Conservation (phyloP, 1,284 basidiomycete species). For the Malassezia vespertilionis region DNA sequence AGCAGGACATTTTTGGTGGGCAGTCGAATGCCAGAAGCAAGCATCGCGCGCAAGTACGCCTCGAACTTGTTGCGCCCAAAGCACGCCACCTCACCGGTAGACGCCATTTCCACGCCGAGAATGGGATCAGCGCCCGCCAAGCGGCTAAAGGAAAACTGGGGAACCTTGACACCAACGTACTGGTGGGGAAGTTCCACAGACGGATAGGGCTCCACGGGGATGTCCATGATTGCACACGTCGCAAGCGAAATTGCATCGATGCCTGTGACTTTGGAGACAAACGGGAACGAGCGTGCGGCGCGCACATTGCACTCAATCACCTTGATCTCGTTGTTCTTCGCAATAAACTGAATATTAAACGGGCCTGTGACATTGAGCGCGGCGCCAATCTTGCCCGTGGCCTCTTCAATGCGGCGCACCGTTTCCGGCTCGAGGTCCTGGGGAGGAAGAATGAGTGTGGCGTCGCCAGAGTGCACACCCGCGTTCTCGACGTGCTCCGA, state of each 20-base stretch:
- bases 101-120: constrained; percentile 99
- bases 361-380: constrained; percentile 91
- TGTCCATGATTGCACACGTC: constrained; percentile 89
- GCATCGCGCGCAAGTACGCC: constrained; percentile 90
- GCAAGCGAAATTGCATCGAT: constrained; percentile 96
- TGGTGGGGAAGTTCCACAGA: constrained; percentile 72
- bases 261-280: constrained; percentile 95
- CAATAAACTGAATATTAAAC: constrained; percentile 99
- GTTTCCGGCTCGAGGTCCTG: constrained; percentile 95
- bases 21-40: constrained; percentile 84
- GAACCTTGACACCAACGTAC: constrained; percentile 96
- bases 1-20: constrained; percentile 94
- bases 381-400: constrained; percentile 91
- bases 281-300: constrained; percentile 94
- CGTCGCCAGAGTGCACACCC: constrained; percentile 93
- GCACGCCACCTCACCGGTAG: constrained; percentile 97
- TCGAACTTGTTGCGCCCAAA: constrained; percentile 97
- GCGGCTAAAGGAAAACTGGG: constrained; percentile 94
- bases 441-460: constrained; percentile 91
- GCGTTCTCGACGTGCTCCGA: constrained; percentile 99
- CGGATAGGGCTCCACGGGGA: constrained; percentile 82
- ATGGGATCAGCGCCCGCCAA: constrained; percentile 92
- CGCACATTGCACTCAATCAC: constrained; percentile 98
- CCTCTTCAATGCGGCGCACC: constrained; percentile 86
- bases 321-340: constrained; percentile 99